Percentiles rank a stretch among this genome's conserved stretches.
Conservation (phyloP, 768 basidiomycete species). For the Cystobasidium onofrii region DNA sequence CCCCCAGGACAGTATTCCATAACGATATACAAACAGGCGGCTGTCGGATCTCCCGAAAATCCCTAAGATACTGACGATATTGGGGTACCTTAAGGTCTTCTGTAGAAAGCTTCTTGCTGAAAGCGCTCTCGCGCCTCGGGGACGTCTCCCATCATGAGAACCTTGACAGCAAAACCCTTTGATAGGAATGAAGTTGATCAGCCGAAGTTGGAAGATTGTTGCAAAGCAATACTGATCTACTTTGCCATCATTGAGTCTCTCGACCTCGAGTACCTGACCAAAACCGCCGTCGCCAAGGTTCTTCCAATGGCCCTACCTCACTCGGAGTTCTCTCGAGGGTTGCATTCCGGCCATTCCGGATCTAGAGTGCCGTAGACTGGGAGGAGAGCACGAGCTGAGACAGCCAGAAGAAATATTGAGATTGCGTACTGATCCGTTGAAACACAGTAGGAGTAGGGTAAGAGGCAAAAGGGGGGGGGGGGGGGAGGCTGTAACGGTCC, state of each 20-base stretch:
- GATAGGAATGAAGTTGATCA: too few species aligned
- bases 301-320: not conserved
- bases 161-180: too few species aligned
- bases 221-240: not conserved
- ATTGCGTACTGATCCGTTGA: not conserved
- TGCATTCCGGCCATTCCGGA: not conserved
- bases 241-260: constrained; percentile 6
- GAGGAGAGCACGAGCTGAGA: not conserved
- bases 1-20: constrained; percentile 20
- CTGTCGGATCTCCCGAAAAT: not conserved
- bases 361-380: too few species aligned
- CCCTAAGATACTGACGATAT: constrained; percentile 11
- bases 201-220: too few species aligned
- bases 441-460: not conserved
- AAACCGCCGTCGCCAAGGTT: constrained; percentile 10
- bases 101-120: constrained; percentile 11
- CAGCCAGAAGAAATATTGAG: not conserved
- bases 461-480: not conserved
- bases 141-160: too few species aligned
- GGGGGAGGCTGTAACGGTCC: not conserved
- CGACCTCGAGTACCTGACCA: constrained; percentile 4
- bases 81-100: constrained; percentile 1
- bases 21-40: constrained; percentile 6
- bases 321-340: constrained; percentile 5
- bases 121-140: constrained; percentile 2